Conservation (phyloP, 345 rosid genomes). For the Populus nigra region DNA sequence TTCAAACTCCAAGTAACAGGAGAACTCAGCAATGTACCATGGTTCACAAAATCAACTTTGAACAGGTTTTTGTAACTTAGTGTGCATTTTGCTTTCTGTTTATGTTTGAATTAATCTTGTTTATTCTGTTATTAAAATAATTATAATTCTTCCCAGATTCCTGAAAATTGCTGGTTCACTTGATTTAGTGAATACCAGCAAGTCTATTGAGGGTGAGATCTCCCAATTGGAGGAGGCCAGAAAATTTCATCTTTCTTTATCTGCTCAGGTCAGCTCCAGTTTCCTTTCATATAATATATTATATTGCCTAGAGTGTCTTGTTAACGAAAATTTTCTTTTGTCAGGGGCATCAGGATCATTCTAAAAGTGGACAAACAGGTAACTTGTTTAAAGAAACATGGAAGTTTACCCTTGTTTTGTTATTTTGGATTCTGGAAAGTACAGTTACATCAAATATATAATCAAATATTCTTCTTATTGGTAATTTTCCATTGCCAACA, state of each 20-base stretch:
- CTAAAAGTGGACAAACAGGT: slow-evolving; percentile 27
- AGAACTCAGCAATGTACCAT: slow-evolving; percentile 29
- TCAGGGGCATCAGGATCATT: slow-evolving; percentile 26
- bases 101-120: not conserved
- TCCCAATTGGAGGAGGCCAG: slow-evolving; percentile 63
- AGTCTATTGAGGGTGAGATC: slow-evolving; percentile 48
- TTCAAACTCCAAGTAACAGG: slow-evolving; percentile 42
- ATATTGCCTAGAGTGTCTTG: not conserved
- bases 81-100: slow-evolving; percentile 1
- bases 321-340: slow-evolving; percentile 11
- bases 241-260: slow-evolving; percentile 53
- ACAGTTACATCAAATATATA: not conserved
- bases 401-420: not conserved
- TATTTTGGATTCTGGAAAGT: not conserved
- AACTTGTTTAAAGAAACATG: not conserved
- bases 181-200: slow-evolving; percentile 34
- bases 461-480: not conserved
- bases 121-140: not conserved
- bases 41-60: slow-evolving; percentile 60
- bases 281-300: slow-evolving; percentile 2
- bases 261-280: slow-evolving; percentile 36
- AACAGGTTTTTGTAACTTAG: slow-evolving; percentile 35
- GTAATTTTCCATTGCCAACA: not conserved
- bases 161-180: slow-evolving; percentile 41
- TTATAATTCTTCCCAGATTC: slow-evolving; percentile 39